phyloP scores from a whole-genome alignment of 2,329 filamentous ascomycete species.

The Knufia fluminis region DNA sequence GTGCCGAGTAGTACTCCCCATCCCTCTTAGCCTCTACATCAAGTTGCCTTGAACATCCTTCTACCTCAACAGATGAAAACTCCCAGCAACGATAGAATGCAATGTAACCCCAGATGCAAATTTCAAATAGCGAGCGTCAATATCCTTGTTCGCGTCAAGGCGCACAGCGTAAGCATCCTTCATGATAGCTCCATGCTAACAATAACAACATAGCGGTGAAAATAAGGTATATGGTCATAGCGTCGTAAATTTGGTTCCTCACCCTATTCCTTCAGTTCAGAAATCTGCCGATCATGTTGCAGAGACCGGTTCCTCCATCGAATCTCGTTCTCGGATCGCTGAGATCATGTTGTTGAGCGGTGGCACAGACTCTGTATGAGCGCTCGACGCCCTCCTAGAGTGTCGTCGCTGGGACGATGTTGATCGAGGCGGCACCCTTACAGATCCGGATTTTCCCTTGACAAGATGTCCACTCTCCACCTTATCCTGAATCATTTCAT shows the following conservation, averaged over 20 bases:
- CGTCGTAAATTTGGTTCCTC: neutral
- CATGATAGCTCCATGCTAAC: conserved; percentile 4
- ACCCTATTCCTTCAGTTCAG: neutral
- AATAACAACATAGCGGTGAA: neutral
- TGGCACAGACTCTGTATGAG: conserved; percentile 12
- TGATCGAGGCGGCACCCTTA: conserved; percentile 40
- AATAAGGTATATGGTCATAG: neutral
- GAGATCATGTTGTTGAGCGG: conserved; percentile 24
- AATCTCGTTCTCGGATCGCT: conserved; percentile 19
- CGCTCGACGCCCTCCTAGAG: conserved; percentile 18
- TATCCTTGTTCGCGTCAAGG: neutral
- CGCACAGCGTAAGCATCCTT: neutral
- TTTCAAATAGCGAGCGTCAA: neutral
- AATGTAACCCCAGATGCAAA: neutral
- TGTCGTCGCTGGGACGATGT: conserved; percentile 28
- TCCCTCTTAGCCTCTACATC: neutral
- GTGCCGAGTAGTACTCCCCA: neutral
- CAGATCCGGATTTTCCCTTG: conserved; percentile 57
- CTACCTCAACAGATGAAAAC: neutral
- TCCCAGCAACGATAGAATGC: neutral
- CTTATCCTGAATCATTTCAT: conserved; percentile 90
- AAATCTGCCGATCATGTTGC: conserved; percentile 13
- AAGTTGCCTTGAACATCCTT: conserved; percentile 4
- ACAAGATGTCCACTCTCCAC: conserved; percentile 67
- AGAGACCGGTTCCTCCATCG: conserved; percentile 14